Base-by-base conservation (phyloP, 495 filamentous ascomycete species). In the Neurospora hispaniola region DNA sequence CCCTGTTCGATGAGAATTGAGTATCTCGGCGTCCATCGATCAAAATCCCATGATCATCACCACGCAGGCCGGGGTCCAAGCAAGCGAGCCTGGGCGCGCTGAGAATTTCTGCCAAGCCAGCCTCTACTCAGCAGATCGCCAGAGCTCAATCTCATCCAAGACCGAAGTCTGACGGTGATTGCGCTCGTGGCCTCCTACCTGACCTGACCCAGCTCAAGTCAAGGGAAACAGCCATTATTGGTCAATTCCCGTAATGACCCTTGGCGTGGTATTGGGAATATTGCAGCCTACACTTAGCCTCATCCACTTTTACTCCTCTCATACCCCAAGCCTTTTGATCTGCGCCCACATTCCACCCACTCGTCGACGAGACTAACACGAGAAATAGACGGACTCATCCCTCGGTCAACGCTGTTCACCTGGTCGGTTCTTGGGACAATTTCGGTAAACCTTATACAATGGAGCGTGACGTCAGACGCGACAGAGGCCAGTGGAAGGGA, bases 391-490 rank as follows among this genome's bases (percentile, higher is more conserved):
- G 89, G 82, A 90, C 91, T 59, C 85, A 88, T 31, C 86, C 89
- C 71, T 88, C 89, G 59, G 86, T 90, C 70, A 85, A 87, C 66
- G 90, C 90, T 12, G 92, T 97, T 71, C 90, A 93, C 74, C 85
- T 97, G 23, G 84, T 96, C 71, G 94, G 94, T 72, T 97, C 94
- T 72, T 97, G 94, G 94, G 94, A 97, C 81, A 97, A 96, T 80
- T 97, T 97, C 82, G 83, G 85, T 39, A 88, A 85, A 76, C 80
- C 88, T 35, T 94, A 97, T 84, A 85, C 81, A 3, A 93, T 97
- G 90, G 88, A 94, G 77, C 87, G 88, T 75, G 94, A 97, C 76
- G 82, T 79, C 72, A 88, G 90, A 77, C 85, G 89, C 70, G 91
- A 91, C 70, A 83, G 84, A 39, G 89, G 90, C 68, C 88, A 91